Percentiles rank a stretch among this genome's conserved stretches.
phyloP scores from a whole-genome alignment of 176 grass and related monocot species.

The Thinopyrum elongatum region DNA sequence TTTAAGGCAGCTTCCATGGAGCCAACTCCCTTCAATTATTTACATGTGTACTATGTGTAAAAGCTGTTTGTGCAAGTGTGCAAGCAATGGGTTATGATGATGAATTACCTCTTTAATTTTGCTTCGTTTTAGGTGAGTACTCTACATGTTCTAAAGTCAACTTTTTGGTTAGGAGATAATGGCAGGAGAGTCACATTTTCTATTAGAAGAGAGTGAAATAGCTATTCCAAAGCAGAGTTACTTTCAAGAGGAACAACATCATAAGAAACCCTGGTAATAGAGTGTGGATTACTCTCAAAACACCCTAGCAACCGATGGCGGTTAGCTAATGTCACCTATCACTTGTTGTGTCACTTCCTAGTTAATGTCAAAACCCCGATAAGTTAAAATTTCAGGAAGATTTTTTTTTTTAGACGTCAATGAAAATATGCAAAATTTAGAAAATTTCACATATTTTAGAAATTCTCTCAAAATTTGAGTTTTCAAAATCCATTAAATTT shows the following conservation, averaged over 20 bases:
- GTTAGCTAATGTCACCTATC: no score
- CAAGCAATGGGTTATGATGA: constrained; percentile 44
- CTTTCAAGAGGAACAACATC: background rate
- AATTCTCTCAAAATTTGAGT: no score
- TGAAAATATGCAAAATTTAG: no score
- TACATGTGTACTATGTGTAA: constrained; percentile 35
- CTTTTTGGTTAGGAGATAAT: constrained; percentile 3
- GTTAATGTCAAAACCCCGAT: no score
- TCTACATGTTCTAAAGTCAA: constrained; percentile 73
- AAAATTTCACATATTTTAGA: no score
- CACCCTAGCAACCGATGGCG: no score
- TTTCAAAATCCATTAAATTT: no score
- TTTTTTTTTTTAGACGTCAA: no score
- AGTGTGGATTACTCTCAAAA: background rate
- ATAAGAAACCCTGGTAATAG: background rate
- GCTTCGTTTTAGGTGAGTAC: background rate
- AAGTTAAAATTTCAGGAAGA: no score
- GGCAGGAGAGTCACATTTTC: no score
- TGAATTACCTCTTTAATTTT: background rate
- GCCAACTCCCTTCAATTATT: constrained; percentile 27
- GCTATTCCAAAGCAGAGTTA: background rate
- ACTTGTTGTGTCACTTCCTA: no score
- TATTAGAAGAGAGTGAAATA: background rate
- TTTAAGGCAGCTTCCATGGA: constrained; percentile 79
- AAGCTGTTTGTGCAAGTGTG: constrained; percentile 34